These are phyloP conservation scores for Dalechampia spathulata DNA, from an alignment of 441 rosid species.

Conservation along the genomic window DNA sequence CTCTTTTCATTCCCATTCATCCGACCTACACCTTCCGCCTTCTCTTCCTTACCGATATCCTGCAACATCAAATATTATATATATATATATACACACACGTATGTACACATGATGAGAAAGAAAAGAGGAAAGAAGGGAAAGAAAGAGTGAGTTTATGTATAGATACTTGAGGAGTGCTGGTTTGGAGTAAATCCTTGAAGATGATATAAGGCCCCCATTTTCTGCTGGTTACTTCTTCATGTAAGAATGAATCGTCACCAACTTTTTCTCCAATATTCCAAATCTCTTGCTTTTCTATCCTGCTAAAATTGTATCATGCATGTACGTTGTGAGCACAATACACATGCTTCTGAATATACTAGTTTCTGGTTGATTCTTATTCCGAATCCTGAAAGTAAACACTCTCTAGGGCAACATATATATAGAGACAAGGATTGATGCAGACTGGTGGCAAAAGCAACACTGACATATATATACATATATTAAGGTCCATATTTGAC, in stretches of 20 bases:
- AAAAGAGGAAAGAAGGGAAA: background rate
- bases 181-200: slow-evolving; percentile 36
- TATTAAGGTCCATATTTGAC: too few species aligned
- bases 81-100: background rate
- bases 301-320: slow-evolving; percentile 10
- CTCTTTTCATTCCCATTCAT: slow-evolving; percentile 21
- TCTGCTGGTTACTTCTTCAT: slow-evolving; percentile 15
- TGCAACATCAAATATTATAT: slow-evolving; percentile 5
- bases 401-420: background rate
- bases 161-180: slow-evolving; percentile 20
- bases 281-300: slow-evolving; percentile 20
- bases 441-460: too few species aligned
- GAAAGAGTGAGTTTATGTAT: background rate
- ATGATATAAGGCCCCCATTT: slow-evolving; percentile 27
- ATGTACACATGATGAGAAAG: background rate
- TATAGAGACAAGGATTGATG: too few species aligned
- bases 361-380: background rate
- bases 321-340: too few species aligned
- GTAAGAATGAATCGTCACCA: slow-evolving; percentile 11
- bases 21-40: slow-evolving; percentile 11
- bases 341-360: background rate
- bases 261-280: slow-evolving; percentile 15
- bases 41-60: slow-evolving; percentile 18
- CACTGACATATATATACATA: too few species aligned
- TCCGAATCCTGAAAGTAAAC: background rate